Base-by-base conservation (phyloP, 2,329 filamentous ascomycete genomes). In the Camillea tinctor region DNA sequence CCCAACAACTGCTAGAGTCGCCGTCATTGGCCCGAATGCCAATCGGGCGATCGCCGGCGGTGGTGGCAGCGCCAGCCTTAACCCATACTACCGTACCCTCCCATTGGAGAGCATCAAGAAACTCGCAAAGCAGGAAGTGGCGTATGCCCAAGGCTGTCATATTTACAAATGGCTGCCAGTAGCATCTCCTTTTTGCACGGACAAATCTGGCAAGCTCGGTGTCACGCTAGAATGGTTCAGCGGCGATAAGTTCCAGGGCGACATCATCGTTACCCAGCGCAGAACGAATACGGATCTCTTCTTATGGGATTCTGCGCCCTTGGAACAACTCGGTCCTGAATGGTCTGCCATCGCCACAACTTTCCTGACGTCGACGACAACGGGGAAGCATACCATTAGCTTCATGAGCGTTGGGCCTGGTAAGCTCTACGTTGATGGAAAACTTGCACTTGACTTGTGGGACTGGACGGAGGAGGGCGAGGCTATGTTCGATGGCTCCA, bases 381-480 rank as follows among this genome's bases (percentile, higher is more conserved):
- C 80, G 0, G 88, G 88, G 3, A 83, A 79, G 56, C 87, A 90
- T 68, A 88, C 84, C 2, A 80, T 90, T 66, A 88, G 87, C 62
- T 88, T 88, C 71, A 88, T 88, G 73, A 88, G 83, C 52, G 87
- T 89, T 7, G 88, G 88, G 0, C 85, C 87, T 0, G 88, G 87
- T 3, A 81, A 78, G 64, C 74, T 90, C 52, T 87, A 82, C 64
- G 74, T 90, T 54, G 76, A 90, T 58, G 86, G 83, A 4, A 77
- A 83, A 64, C 69, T 88, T 15, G 80, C 83, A 19, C 81, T 89
- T 50, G 85, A 90, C 64, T 80, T 88, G 2, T 89, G 87, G 87
- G 77, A 90, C 65, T 90, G 87, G 87, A 87, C 82, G 0, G 85
- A 89, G 62, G 83, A 88, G 64, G 86, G 87, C 21, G 87, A 89